phyloP scores from a whole-genome alignment of 257 asterid genomes.

The Catharanthus roseus region DNA sequence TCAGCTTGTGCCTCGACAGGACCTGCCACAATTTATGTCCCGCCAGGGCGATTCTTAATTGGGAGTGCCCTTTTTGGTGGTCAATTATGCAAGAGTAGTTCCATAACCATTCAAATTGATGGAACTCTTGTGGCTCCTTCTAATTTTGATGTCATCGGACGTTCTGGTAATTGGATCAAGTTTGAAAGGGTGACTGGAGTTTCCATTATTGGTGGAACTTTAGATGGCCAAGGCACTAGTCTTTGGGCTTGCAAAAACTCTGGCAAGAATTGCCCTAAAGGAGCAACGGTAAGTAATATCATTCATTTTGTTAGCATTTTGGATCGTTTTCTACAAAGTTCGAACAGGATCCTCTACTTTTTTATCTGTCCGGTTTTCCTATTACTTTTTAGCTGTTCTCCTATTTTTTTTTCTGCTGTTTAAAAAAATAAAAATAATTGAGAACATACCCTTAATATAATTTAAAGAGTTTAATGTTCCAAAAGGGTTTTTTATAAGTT shows the following conservation, averaged over 20 bases:
- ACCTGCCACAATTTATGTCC: slow-evolving; percentile 23
- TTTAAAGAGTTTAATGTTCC: too few relatives aligned
- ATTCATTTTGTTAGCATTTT: too few relatives aligned
- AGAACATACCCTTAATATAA: too few relatives aligned
- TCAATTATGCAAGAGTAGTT: slow-evolving; percentile 30
- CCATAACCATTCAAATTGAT: slow-evolving; percentile 35
- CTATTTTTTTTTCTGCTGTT: too few relatives aligned
- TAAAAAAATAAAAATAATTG: too few relatives aligned
- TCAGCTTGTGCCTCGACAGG: slow-evolving; percentile 25
- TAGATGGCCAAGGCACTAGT: slow-evolving; percentile 46
- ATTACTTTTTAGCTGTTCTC: too few relatives aligned
- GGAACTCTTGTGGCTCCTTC: slow-evolving; percentile 58
- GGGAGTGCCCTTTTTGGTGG: slow-evolving; percentile 25
- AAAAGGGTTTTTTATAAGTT: too few relatives aligned
- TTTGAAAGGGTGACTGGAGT: slow-evolving; percentile 47
- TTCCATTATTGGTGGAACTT: slow-evolving; percentile 49
- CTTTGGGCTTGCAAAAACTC: slow-evolving; percentile 60
- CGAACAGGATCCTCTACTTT: too few relatives aligned
- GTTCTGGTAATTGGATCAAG: slow-evolving; percentile 36
- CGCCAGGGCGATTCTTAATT: slow-evolving; percentile 19
- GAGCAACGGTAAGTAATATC: slow-evolving; percentile 43
- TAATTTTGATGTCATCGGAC: slow-evolving; percentile 35
- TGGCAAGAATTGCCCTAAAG: slow-evolving; percentile 39
- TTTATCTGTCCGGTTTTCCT: too few relatives aligned
- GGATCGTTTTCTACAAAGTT: too few relatives aligned